These are phyloP conservation scores for Neurospora cerealis DNA, from an alignment of 495 filamentous ascomycete genomes.

Conservation along the genomic window DNA sequence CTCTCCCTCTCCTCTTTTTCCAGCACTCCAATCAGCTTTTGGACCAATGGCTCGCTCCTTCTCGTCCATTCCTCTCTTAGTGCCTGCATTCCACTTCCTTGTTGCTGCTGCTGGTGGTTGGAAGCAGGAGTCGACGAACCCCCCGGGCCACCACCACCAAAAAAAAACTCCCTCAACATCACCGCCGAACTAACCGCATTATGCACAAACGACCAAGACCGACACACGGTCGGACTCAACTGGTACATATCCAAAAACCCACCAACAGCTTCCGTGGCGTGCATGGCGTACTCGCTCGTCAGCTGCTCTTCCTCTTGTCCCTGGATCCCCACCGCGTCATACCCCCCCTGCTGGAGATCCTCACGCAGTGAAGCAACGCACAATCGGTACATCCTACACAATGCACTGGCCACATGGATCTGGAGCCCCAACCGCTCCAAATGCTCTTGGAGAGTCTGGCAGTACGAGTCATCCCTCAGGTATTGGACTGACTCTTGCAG, in stretches of 20 bases:
- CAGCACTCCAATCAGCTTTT: not conserved
- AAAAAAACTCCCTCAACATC: not conserved
- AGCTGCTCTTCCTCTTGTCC: not conserved
- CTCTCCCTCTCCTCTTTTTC: slow-evolving; percentile 1
- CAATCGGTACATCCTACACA: not conserved
- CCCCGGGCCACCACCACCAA: not conserved
- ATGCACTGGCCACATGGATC: not conserved
- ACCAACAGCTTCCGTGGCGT: not conserved
- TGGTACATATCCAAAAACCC: slow-evolving; percentile 1
- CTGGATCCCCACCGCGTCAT: not conserved
- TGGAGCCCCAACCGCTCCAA: not conserved
- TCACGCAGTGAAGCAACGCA: not conserved
- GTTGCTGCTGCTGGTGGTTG: not conserved
- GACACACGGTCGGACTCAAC: not conserved
- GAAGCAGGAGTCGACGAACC: not conserved
- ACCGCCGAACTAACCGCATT: slow-evolving; percentile 1
- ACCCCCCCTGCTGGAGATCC: not conserved
- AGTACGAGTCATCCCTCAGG: not conserved
- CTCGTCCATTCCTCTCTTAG: not conserved
- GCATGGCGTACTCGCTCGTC: not conserved
- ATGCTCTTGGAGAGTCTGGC: not conserved
- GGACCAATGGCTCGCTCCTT: not conserved
- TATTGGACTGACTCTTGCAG: not conserved
- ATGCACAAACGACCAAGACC: slow-evolving; percentile 2
- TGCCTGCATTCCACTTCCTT: not conserved